Base-by-base conservation (phyloP, 768 basidiomycete species). In the Vishniacozyma victoriae region DNA sequence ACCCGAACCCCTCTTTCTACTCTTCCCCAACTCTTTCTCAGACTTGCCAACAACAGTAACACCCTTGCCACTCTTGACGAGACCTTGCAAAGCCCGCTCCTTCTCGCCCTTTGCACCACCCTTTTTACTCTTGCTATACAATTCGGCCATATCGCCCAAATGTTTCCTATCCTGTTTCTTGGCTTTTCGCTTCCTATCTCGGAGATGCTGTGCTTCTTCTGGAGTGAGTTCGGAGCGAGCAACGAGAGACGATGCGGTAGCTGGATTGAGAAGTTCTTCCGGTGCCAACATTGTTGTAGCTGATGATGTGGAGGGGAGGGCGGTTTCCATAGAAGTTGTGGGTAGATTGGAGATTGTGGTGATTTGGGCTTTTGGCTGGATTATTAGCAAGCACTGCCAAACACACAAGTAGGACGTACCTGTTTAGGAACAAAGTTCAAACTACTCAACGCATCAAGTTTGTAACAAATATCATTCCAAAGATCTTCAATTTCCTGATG, bases 391-490 rank as follows among this genome's bases (percentile, higher is more conserved):
- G 11, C 33, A 5, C 11, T 35, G 25, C 16, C 9, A 7, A 2
- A 25, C 19, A 45, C 14, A 46, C n/a, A 36, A 13, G 42, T 22
- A 15, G 16, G 13, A 76, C 82, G 45, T 53, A 93, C 93, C 69
- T 83, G 82, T 71, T 96, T 96, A 1, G 93, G 95, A 14, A 87
- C 85, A 69, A 90, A 97, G 70, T 96, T 88, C 1, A 91, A 83
- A 66, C 96, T 97, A 69, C 86, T 87, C 27, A 97, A 75, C 16
- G 93, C 89, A 72, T 97, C 95, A 27, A 97, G 76, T 67, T 93
- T 95, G 37, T 79, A 76, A 48, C 83, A 87, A 27, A 99, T 84
- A 38, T 78, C 79, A 46, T 88, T 86, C 88, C 93, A 97, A 9
- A 83, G 59, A 41, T 76, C 75, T 47, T 86, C 83, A 44, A 97